Conservation (phyloP, 2,329 filamentous ascomycete genomes). For the Fusarium duplospermum region DNA sequence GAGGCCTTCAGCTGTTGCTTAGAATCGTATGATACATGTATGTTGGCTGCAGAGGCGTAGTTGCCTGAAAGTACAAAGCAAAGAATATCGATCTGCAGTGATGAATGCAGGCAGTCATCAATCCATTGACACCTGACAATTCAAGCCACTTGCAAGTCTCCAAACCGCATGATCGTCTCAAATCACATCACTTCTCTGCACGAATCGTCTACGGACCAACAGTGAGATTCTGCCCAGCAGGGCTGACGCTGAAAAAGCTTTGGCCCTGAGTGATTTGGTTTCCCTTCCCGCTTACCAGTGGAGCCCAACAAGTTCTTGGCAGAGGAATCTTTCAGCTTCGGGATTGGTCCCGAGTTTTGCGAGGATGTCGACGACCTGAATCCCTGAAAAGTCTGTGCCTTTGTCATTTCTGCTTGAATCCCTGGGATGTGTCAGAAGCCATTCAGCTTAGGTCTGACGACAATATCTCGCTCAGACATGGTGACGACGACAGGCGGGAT, state of each 20-base stretch:
- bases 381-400: not conserved
- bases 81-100: not conserved
- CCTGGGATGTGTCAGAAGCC: no score
- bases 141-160: not conserved
- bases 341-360: not conserved
- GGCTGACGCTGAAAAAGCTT: not conserved
- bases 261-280: not conserved
- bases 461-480: not conserved
- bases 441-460: not conserved
- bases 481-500: not conserved
- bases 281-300: not conserved
- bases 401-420: no score
- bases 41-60: not conserved
- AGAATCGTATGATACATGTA: not conserved
- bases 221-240: not conserved
- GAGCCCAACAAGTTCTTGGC: not conserved
- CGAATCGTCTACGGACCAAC: not conserved
- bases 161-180: not conserved
- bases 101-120: not conserved
- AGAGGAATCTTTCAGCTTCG: not conserved
- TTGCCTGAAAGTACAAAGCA: not conserved
- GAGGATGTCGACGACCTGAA: not conserved
- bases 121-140: not conserved
- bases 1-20: not conserved
- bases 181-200: not conserved